Base-by-base conservation (phyloP, 257 asterid genomes). In the Ilex asprella region DNA sequence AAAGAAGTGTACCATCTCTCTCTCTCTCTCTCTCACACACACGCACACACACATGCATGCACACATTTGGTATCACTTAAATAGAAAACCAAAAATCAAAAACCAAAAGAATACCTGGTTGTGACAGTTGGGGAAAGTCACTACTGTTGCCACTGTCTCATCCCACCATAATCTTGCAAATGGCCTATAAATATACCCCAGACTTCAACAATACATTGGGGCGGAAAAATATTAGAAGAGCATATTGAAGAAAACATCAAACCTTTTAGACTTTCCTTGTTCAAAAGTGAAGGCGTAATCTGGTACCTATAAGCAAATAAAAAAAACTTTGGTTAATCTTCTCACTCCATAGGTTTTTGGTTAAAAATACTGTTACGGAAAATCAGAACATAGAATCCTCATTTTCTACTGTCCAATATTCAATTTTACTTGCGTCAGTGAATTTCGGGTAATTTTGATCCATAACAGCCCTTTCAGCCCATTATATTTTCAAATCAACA, bases 121-220 rank as follows among this genome's bases (percentile, higher is more conserved):
- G 2, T 77, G 77, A 16, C 67, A 39, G 21, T 84, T 64, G 15
- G 98, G 96, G 21, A 81, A 78, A 0, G 96, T 91, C 76, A 91
- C 79, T 0, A 91, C 64, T 0, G 96, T 88, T 2, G 96, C 76
- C 14, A 88, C 91, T 0, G 92, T 86, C 78, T 91, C 96, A 39
- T 91, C 98, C 98, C 95, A 91, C 98, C 98, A 91, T 29, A 91
- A 32, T 60, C 98, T 82, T 5, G 72, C 93, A 52, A 72, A 86
- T 10, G 97, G 98, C 80, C 69, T 78, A 54, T 35, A n/a, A 12
- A 16, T 16, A 29, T n/a, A 61, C 35, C 9, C 62, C 10, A 3
- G 21, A 65, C 16, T 62, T 56, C 56, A 63, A 44, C 59, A 16
- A 49, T 8, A 47, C 46, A 41, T 41, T 16, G 27, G 47, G n/a